Percentiles rank a stretch among this genome's conserved stretches.
These are phyloP conservation scores for Ustilaginoidea virens DNA, from an alignment of 2,329 filamentous ascomycete genomes.

Conservation along the genomic window DNA sequence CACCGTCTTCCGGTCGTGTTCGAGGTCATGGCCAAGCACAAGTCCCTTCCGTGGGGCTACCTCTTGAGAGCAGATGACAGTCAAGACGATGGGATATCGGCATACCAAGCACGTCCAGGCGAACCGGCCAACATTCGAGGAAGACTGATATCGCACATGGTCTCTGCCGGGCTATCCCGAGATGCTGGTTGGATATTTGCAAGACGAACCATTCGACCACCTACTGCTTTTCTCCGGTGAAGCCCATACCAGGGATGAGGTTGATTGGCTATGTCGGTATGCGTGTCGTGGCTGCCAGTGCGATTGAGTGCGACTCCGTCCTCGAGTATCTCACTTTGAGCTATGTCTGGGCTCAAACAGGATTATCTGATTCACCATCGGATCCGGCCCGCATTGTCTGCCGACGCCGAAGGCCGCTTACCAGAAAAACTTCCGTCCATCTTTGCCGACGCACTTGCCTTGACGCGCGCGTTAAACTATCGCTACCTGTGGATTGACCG, in stretches of 20 bases:
- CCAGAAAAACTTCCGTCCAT: constrained; percentile 14
- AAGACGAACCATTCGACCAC: constrained; percentile 13
- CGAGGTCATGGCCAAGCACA: constrained; percentile 21
- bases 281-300: constrained; percentile 14
- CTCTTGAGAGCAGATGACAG: constrained; percentile 15
- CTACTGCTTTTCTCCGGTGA: constrained; percentile 8
- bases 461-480: constrained; percentile 17
- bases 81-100: constrained; percentile 11
- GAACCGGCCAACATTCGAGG: constrained; percentile 12
- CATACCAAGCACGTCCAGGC: constrained; percentile 2
- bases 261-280: constrained; percentile 17
- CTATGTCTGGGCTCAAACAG: constrained; percentile 16
- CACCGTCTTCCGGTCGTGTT: constrained; percentile 19
- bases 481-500: constrained; percentile 23
- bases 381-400: not conserved
- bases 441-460: constrained; percentile 17
- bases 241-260: constrained; percentile 13
- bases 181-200: constrained; percentile 21
- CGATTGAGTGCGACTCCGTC: constrained; percentile 8
- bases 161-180: constrained; percentile 15
- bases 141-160: constrained; percentile 15
- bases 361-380: constrained; percentile 7
- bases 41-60: constrained; percentile 21
- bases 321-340: constrained; percentile 20
- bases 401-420: constrained; percentile 5